These are phyloP conservation scores for Fusarium algeriense DNA, from an alignment of 2,329 filamentous ascomycete genomes.

Conservation along the genomic window DNA sequence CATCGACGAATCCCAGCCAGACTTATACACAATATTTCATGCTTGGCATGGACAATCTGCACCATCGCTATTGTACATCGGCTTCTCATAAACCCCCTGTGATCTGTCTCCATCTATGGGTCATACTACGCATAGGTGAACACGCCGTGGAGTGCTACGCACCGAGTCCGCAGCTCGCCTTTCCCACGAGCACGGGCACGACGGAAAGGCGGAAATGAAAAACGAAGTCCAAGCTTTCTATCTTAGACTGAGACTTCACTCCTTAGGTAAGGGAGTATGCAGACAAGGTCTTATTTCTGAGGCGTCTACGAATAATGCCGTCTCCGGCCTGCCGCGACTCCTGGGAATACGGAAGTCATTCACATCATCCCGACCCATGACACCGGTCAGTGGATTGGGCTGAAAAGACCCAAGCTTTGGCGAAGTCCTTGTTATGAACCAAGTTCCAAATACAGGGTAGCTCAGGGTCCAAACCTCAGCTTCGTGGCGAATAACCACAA, in stretches of 20 bases:
- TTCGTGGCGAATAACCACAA: constrained; percentile 23
- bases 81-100: constrained; percentile 17
- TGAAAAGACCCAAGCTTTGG: constrained; percentile 13
- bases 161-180: constrained; percentile 29
- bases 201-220: constrained; percentile 43
- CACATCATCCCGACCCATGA: constrained; percentile 4
- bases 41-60: constrained; percentile 7
- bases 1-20: background rate
- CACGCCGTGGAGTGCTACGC: constrained; percentile 22
- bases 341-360: constrained; percentile 15
- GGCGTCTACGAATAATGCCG: background rate
- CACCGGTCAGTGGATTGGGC: background rate
- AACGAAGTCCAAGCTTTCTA: constrained; percentile 40
- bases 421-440: constrained; percentile 7
- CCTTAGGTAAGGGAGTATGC: constrained; percentile 26
- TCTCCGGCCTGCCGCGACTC: constrained; percentile 1
- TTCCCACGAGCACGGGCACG: constrained; percentile 35
- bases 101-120: constrained; percentile 27
- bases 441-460: constrained; percentile 29
- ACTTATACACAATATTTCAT: constrained; percentile 18
- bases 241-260: constrained; percentile 19
- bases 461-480: constrained; percentile 36
- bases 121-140: constrained; percentile 37
- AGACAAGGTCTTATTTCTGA: constrained; percentile 30
- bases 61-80: constrained; percentile 1